Conservation (phyloP, 2,329 filamentous ascomycete species). For the Sporothrix schenckii region DNA sequence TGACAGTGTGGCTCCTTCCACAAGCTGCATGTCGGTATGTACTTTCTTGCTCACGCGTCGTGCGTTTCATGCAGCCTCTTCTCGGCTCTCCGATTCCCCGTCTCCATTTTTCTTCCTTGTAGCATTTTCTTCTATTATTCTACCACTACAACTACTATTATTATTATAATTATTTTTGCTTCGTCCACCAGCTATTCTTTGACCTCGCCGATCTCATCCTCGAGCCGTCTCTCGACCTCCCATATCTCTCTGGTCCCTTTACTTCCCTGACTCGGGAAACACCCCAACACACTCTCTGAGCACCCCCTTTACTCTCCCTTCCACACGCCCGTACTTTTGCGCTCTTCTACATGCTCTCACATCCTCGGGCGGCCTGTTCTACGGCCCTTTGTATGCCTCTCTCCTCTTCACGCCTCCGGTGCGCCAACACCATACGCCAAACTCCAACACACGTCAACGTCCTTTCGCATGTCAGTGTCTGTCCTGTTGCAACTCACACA, state of each 20-base stretch:
- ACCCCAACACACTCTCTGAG: background rate
- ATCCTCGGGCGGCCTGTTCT: background rate
- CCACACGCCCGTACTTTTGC: slow-evolving; percentile 12
- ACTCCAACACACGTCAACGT: slow-evolving; percentile 5
- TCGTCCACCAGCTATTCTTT: too few relatives aligned
- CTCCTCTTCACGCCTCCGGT: background rate
- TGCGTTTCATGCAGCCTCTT: slow-evolving; percentile 17
- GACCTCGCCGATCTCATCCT: too few relatives aligned
- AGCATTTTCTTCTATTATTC: background rate
- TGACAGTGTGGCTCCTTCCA: slow-evolving; percentile 15
- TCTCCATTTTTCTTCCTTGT: slow-evolving; percentile 5
- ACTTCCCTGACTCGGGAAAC: background rate
- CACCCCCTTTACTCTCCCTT: slow-evolving; percentile 10
- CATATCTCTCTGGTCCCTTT: background rate
- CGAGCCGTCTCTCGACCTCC: background rate
- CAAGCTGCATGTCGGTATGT: background rate
- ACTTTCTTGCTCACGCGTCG: slow-evolving; percentile 18
- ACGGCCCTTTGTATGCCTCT: slow-evolving; percentile 20
- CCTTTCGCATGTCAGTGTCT: background rate
- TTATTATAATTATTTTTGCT: background rate
- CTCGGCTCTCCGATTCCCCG: slow-evolving; percentile 17
- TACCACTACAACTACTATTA: background rate
- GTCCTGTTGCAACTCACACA: slow-evolving; percentile 17
- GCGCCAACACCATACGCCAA: background rate
- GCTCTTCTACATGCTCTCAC: background rate